Percentiles rank a stretch among this genome's conserved stretches.
Conservation (phyloP, 2,329 filamentous ascomycete genomes). For the Madurella fahalii region DNA sequence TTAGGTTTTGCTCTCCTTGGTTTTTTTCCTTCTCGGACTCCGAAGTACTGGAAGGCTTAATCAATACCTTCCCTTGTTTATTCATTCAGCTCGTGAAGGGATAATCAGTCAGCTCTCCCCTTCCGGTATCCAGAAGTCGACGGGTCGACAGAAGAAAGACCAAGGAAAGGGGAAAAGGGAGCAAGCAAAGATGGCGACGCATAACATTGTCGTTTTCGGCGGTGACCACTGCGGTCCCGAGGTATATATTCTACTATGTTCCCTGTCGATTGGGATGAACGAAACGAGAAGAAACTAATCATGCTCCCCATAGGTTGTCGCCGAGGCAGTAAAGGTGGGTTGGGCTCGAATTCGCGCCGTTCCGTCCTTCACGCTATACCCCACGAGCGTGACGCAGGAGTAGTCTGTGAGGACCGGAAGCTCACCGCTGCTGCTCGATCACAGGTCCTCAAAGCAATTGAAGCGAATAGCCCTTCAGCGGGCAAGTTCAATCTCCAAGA, state of each 20-base stretch:
- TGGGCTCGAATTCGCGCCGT: neutral
- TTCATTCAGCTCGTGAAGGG: no score
- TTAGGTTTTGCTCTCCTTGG: neutral
- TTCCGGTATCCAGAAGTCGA: no score
- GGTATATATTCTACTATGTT: conserved; percentile 45
- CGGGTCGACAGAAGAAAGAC: neutral
- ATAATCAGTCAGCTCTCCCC: no score
- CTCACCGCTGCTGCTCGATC: neutral
- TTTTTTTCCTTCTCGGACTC: neutral
- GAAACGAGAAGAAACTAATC: conserved; percentile 4
- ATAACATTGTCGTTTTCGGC: conserved; percentile 76
- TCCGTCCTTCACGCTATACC: neutral
- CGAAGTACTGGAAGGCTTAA: no score
- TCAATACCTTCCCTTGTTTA: no score
- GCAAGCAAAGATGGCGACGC: conserved; percentile 56
- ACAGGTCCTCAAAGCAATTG: conserved; percentile 74
- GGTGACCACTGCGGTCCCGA: conserved; percentile 86
- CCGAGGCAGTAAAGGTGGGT: conserved; percentile 77
- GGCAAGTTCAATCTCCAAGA: conserved; percentile 84
- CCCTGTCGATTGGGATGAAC: neutral
- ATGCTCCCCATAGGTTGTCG: conserved; percentile 58
- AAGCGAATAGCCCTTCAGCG: conserved; percentile 64
- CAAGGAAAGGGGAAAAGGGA: neutral
- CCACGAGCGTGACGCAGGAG: neutral
- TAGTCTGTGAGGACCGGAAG: neutral